These are phyloP conservation scores for Rutstroemia sp. DNA, from an alignment of 2,329 filamentous ascomycete species.

Conservation along the genomic window DNA sequence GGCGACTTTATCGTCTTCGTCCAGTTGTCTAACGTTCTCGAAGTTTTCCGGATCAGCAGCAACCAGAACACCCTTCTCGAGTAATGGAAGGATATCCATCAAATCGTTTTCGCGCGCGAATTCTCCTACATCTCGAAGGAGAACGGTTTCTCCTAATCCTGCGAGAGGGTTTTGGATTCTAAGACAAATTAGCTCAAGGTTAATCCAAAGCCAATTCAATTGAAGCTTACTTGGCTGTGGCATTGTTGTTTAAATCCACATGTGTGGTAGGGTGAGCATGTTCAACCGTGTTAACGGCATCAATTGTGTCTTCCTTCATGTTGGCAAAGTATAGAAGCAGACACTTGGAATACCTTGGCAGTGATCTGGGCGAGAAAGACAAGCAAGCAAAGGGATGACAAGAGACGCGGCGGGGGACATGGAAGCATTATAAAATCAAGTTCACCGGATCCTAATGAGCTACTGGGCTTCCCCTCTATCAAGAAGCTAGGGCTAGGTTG, in stretches of 20 bases:
- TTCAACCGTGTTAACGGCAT: background rate
- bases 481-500: background rate
- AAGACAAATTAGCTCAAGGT: background rate
- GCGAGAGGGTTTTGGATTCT: slow-evolving; percentile 42
- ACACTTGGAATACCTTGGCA: background rate
- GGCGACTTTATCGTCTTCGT: slow-evolving; percentile 49
- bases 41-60: slow-evolving; percentile 61
- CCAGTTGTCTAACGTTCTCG: slow-evolving; percentile 52
- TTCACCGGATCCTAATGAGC: background rate
- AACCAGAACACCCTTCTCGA: slow-evolving; percentile 65
- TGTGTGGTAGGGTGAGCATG: slow-evolving; percentile 7
- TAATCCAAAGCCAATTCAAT: background rate
- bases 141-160: slow-evolving; percentile 42
- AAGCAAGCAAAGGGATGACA: background rate
- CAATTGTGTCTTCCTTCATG: slow-evolving; percentile 2
- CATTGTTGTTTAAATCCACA: slow-evolving; percentile 8
- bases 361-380: background rate
- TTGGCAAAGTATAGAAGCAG: background rate
- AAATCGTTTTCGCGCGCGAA: slow-evolving; percentile 56
- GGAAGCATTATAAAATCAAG: background rate
- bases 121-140: slow-evolving; percentile 48
- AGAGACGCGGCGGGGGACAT: background rate
- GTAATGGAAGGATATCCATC: slow-evolving; percentile 46
- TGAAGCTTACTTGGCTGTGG: slow-evolving; percentile 8
- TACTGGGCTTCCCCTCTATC: background rate